Percentiles rank a stretch among this genome's conserved stretches.
phyloP scores from a whole-genome alignment of 2,329 filamentous ascomycete species.

The Parastagonospora nodorum region DNA sequence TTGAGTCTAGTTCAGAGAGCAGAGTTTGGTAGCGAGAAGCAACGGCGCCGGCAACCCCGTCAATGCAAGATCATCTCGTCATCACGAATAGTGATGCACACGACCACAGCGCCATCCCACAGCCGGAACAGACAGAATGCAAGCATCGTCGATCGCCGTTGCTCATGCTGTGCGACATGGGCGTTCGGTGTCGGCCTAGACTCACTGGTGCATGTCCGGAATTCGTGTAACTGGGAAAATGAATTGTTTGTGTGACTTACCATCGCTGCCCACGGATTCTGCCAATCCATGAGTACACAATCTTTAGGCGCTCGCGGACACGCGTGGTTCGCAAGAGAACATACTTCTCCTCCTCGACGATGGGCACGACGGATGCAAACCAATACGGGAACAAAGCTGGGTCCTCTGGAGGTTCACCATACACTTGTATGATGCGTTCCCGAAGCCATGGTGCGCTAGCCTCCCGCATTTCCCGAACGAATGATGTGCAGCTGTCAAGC shows the following conservation, averaged over 20 bases:
- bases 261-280: slow-evolving; percentile 72
- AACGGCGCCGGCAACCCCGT: neutral
- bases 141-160: slow-evolving; percentile 17
- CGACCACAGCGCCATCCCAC: slow-evolving; percentile 2
- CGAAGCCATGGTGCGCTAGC: slow-evolving; percentile 77
- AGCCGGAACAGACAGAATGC: neutral
- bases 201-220: slow-evolving; percentile 6
- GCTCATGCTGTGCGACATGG: neutral
- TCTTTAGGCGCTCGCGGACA: slow-evolving; percentile 80
- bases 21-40: slow-evolving; percentile 2
- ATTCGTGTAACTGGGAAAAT: neutral
- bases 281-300: slow-evolving; percentile 78
- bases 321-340: slow-evolving; percentile 72
- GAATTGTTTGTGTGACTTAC: slow-evolving; percentile 56
- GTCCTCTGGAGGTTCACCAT: slow-evolving; percentile 78
- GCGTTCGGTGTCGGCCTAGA: neutral
- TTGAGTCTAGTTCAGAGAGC: neutral
- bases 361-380: slow-evolving; percentile 82
- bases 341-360: slow-evolving; percentile 80
- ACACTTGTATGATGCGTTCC: slow-evolving; percentile 71
- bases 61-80: slow-evolving; percentile 10
- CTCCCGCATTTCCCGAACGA: slow-evolving; percentile 70
- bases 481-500: slow-evolving; percentile 67
- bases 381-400: slow-evolving; percentile 84
- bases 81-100: slow-evolving; percentile 6